phyloP scores from a whole-genome alignment of 2,329 filamentous ascomycete species.

The Exophiala bonariae region DNA sequence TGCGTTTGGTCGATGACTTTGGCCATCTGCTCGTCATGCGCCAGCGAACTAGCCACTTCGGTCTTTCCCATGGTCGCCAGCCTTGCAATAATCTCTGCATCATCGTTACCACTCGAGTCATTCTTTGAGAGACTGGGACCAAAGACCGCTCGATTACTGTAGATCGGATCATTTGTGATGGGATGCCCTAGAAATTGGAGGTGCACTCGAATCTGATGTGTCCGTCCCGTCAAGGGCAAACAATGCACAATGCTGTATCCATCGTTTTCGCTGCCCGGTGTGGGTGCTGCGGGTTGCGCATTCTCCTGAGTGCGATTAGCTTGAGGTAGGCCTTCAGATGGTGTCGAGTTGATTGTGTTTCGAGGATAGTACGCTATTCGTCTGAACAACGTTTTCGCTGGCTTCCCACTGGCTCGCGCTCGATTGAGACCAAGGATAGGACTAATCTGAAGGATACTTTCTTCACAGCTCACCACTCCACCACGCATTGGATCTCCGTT shows the following conservation, averaged over 20 bases:
- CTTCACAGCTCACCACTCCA: conserved; percentile 82
- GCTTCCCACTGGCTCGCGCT: conserved; percentile 89
- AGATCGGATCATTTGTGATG: conserved; percentile 96
- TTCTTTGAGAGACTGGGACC: conserved; percentile 72
- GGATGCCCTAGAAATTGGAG: conserved; percentile 92
- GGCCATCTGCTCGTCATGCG: conserved; percentile 62
- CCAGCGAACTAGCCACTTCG: conserved; percentile 84
- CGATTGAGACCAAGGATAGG: conserved; percentile 93
- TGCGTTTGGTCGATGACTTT: conserved; percentile 26
- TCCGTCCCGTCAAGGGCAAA: conserved; percentile 87
- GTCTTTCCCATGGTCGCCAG: conserved; percentile 91
- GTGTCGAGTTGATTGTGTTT: neutral
- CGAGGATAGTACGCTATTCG: conserved; percentile 83
- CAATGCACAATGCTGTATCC: conserved; percentile 96
- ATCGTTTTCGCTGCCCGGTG: conserved; percentile 49
- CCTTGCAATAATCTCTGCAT: conserved; percentile 85
- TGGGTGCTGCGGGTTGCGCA: conserved; percentile 35
- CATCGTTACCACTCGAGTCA: conserved; percentile 69
- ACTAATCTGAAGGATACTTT: conserved; percentile 90
- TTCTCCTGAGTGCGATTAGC: conserved; percentile 1
- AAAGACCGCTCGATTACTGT: conserved; percentile 91
- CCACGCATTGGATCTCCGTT: conserved; percentile 23
- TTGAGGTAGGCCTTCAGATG: conserved; percentile 22
- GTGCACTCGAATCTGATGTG: conserved; percentile 92
- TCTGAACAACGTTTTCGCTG: conserved; percentile 87